Percentiles rank a stretch among this genome's conserved stretches.
phyloP scores from a whole-genome alignment of 2,329 filamentous ascomycete genomes.

The Teratosphaeria zuluensis region DNA sequence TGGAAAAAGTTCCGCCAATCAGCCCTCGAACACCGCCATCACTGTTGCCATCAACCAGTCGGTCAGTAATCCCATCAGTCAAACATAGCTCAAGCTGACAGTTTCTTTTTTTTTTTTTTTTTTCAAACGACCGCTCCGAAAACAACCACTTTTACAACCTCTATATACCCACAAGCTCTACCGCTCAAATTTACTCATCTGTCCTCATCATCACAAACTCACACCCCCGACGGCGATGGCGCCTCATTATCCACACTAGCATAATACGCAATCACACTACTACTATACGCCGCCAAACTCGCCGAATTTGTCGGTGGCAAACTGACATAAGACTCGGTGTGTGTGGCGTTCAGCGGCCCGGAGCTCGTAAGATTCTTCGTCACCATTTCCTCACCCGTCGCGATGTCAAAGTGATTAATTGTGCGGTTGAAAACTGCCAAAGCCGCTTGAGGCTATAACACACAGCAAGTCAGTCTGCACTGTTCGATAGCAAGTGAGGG shows the following conservation, averaged over 20 bases:
- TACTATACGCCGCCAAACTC: not conserved
- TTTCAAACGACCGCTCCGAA: too few relatives aligned
- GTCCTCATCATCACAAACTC: too few relatives aligned
- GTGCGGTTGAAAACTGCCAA: constrained; percentile 23
- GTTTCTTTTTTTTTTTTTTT: too few relatives aligned
- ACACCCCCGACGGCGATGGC: not conserved
- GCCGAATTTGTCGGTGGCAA: constrained; percentile 18
- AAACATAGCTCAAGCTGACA: too few relatives aligned
- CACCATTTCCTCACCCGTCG: constrained; percentile 24
- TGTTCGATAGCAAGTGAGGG: not conserved
- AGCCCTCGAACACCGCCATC: too few relatives aligned
- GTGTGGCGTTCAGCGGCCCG: constrained; percentile 27
- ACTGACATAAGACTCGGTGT: constrained; percentile 28
- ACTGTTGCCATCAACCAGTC: too few relatives aligned
- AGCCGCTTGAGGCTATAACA: constrained; percentile 16
- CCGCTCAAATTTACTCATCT: too few relatives aligned
- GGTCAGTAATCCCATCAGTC: too few relatives aligned
- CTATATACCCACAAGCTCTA: too few relatives aligned
- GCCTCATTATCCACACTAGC: constrained; percentile 3
- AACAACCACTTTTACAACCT: too few relatives aligned
- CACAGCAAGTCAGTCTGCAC: not conserved
- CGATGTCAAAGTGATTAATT: constrained; percentile 26
- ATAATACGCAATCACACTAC: constrained; percentile 4
- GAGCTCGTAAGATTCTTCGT: constrained; percentile 23
- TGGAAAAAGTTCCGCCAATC: too few relatives aligned